These are phyloP conservation scores for Calophaca sinica DNA, from an alignment of 306 rosid genomes.

Conservation along the genomic window DNA sequence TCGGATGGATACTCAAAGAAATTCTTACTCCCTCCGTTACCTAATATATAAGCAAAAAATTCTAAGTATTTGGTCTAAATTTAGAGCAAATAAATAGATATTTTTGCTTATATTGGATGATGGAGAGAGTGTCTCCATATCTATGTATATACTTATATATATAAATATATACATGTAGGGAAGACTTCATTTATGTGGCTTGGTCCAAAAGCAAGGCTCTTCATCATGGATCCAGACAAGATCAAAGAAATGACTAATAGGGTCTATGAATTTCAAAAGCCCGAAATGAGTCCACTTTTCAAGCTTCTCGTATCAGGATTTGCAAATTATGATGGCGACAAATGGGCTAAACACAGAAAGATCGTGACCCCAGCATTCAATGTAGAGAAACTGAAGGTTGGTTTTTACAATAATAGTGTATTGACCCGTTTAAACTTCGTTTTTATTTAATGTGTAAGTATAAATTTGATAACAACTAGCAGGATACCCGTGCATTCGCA, in stretches of 20 bases:
- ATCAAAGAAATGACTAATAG: conserved; percentile 48
- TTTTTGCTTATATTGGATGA: background rate
- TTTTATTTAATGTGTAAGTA: too few relatives aligned
- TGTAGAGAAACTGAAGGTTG: conserved; percentile 51
- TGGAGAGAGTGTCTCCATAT: too few relatives aligned
- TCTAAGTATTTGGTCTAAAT: too few relatives aligned
- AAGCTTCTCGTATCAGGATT: conserved; percentile 52
- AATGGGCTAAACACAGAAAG: conserved; percentile 55
- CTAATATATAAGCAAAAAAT: too few relatives aligned
- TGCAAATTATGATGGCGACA: conserved; percentile 56
- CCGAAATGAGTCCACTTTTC: conserved; percentile 50
- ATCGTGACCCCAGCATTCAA: conserved; percentile 54
- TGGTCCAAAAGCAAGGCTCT: conserved; percentile 51
- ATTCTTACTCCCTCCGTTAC: too few relatives aligned
- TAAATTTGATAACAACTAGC: too few relatives aligned
- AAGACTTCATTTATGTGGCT: conserved; percentile 56
- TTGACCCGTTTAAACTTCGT: too few relatives aligned
- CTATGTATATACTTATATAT: too few relatives aligned
- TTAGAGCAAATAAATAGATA: too few relatives aligned
- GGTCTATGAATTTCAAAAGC: conserved; percentile 53
- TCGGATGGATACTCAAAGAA: too few relatives aligned
- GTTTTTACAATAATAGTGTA: too few relatives aligned
- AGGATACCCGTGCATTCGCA: too few relatives aligned
- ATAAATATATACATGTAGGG: conserved; percentile 26
- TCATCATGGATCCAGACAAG: conserved; percentile 52